A percentile compares a stretch with the other conserved stretches of the same genome.
Evolutionary conservation across 2,329 filamentous ascomycete genomes (phyloP).

Genomic region (Monosporascus sp.): DNA sequence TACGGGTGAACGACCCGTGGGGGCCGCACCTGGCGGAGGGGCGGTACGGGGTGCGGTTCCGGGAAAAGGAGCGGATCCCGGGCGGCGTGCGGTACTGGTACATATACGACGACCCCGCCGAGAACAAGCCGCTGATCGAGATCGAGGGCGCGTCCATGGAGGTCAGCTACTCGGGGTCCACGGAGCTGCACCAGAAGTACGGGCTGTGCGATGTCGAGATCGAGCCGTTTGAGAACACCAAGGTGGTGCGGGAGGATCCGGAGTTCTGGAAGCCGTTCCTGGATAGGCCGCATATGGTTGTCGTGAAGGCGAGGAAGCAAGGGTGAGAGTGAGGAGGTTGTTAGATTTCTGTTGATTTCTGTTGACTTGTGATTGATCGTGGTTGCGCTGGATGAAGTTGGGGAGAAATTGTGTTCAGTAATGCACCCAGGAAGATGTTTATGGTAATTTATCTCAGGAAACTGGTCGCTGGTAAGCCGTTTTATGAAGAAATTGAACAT

Average conservation of each 20-base stretch:
- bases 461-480: too few relatives aligned
- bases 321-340: too few relatives aligned
- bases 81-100: slow-evolving; percentile 17
- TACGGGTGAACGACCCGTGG: slow-evolving; percentile 13
- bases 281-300: slow-evolving; percentile 11
- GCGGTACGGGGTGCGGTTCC: slow-evolving; percentile 8
- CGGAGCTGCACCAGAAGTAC: slow-evolving; percentile 17
- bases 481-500: too few relatives aligned
- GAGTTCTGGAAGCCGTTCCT: slow-evolving; percentile 20
- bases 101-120: neutral
- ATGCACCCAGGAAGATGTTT: too few relatives aligned
- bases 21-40: slow-evolving; percentile 7
- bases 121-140: slow-evolving; percentile 4
- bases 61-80: slow-evolving; percentile 12
- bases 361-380: too few relatives aligned
- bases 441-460: too few relatives aligned
- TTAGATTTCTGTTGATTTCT: too few relatives aligned
- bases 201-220: slow-evolving; percentile 16
- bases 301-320: slow-evolving; percentile 16
- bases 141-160: slow-evolving; percentile 17
- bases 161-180: slow-evolving; percentile 14
- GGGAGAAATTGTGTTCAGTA: too few relatives aligned
- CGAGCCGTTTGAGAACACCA: slow-evolving; percentile 14
- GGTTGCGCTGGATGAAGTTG: too few relatives aligned
- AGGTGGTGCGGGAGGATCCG: slow-evolving; percentile 13